These are phyloP conservation scores for Trapa incisa DNA, from an alignment of 345 rosid genomes.

Conservation along the genomic window DNA sequence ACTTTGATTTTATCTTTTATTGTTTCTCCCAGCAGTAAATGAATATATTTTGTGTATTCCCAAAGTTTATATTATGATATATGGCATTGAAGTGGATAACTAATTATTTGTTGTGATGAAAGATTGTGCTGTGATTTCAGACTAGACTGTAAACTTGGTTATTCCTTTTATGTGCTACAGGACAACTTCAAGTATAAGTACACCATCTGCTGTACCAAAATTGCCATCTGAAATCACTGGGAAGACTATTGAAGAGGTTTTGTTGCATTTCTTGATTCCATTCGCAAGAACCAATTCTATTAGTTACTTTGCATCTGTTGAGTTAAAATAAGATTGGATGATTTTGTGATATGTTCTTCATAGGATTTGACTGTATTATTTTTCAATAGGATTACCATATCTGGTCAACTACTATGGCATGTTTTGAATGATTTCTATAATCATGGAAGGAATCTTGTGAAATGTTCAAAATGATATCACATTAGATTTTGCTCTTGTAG, in stretches of 20 bases:
- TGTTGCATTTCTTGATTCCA: slow-evolving; percentile 3
- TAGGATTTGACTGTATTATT: not conserved
- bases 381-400: not conserved
- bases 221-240: slow-evolving; percentile 86
- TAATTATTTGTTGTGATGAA: not conserved
- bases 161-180: slow-evolving; percentile 18
- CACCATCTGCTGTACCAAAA: slow-evolving; percentile 48
- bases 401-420: not conserved
- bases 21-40: not conserved
- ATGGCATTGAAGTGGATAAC: not conserved
- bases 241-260: slow-evolving; percentile 91
- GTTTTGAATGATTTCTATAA: not conserved
- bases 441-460: not conserved
- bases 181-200: slow-evolving; percentile 37
- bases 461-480: not conserved
- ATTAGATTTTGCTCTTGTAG: not conserved
- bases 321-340: not conserved
- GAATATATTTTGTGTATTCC: not conserved
- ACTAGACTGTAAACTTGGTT: not conserved
- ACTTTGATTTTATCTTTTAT: not conserved
- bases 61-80: not conserved
- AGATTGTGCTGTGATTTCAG: not conserved
- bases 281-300: not conserved
- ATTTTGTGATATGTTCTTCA: not conserved
- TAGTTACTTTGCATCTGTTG: not conserved